These are phyloP conservation scores for Furcasterigmium sp. DNA, from an alignment of 2,329 filamentous ascomycete genomes.

Conservation along the genomic window DNA sequence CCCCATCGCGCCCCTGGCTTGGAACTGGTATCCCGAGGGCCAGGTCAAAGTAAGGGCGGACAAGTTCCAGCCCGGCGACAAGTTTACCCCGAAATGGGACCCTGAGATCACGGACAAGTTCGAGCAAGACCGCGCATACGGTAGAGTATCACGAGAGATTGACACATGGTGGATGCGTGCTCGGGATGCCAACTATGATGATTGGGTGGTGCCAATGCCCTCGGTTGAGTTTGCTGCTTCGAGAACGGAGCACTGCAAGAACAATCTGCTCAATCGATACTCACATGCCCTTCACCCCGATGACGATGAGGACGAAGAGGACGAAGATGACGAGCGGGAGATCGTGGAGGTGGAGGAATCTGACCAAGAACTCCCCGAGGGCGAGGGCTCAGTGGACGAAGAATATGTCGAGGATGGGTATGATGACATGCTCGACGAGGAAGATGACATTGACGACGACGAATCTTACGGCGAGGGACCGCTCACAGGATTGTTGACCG, in stretches of 20 bases:
- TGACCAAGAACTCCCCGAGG: conserved; percentile 29
- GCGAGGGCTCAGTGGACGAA: conserved; percentile 28
- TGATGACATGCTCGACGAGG: conserved; percentile 52
- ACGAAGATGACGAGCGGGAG: conserved; percentile 49
- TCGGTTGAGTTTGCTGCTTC: conserved; percentile 54
- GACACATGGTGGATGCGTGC: conserved; percentile 61
- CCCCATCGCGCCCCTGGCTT: conserved; percentile 45
- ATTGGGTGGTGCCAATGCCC: conserved; percentile 55
- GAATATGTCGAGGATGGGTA: conserved; percentile 36
- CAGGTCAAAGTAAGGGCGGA: conserved; percentile 26
- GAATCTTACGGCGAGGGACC: conserved; percentile 77
- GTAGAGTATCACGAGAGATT: conserved; percentile 58
- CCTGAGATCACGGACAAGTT: conserved; percentile 50
- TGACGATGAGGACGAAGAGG: conserved; percentile 32
- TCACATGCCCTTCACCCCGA: conserved; percentile 25
- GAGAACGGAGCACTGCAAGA: conserved; percentile 53
- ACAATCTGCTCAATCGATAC: conserved; percentile 53
- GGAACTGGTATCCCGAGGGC: conserved; percentile 48
- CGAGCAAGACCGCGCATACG: conserved; percentile 53
- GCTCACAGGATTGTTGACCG: conserved; percentile 78
- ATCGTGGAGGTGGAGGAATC: conserved; percentile 45
- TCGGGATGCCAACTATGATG: conserved; percentile 54
- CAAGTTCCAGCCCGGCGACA: conserved; percentile 27
- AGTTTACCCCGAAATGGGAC: conserved; percentile 44
- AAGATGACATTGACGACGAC: conserved; percentile 68